A percentile compares a stretch with the other conserved stretches of the same genome.
These are phyloP conservation scores for Carex myosuroides DNA, from an alignment of 176 grass and related monocot genomes.

Conservation along the genomic window DNA sequence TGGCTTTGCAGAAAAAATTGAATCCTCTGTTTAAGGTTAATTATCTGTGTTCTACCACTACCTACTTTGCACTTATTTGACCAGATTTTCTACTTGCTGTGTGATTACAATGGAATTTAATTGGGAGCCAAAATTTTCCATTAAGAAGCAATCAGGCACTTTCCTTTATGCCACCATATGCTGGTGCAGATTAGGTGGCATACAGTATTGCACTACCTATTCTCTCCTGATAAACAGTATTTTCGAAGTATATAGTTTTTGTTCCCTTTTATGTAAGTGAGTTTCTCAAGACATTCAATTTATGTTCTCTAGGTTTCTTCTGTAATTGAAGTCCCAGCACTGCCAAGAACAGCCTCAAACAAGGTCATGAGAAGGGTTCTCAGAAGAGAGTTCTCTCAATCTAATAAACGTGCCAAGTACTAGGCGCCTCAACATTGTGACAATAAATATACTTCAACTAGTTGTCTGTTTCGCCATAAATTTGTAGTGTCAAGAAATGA, in stretches of 20 bases:
- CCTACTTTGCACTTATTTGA: not conserved
- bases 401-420: slow-evolving; percentile 63
- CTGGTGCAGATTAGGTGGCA: not conserved
- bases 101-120: not conserved
- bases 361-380: slow-evolving; percentile 96
- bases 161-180: not conserved
- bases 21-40: slow-evolving; percentile 92
- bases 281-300: not conserved
- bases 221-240: not conserved
- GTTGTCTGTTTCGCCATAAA: not conserved
- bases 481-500: not conserved
- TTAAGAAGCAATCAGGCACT: not conserved
- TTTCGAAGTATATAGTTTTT: not conserved
- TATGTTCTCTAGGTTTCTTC: slow-evolving; percentile 58
- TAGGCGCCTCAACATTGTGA: slow-evolving; percentile 27
- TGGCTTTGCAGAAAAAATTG: slow-evolving; percentile 73
- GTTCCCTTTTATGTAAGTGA: not conserved
- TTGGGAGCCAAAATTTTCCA: not conserved
- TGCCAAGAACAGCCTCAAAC: slow-evolving; percentile 88
- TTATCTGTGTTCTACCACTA: not conserved
- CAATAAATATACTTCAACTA: not conserved
- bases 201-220: not conserved
- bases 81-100: not conserved
- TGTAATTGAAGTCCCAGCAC: slow-evolving; percentile 46
- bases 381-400: slow-evolving; percentile 56